These are phyloP conservation scores for Plectosphaerella plurivora DNA, from an alignment of 2,329 filamentous ascomycete species.

Conservation along the genomic window DNA sequence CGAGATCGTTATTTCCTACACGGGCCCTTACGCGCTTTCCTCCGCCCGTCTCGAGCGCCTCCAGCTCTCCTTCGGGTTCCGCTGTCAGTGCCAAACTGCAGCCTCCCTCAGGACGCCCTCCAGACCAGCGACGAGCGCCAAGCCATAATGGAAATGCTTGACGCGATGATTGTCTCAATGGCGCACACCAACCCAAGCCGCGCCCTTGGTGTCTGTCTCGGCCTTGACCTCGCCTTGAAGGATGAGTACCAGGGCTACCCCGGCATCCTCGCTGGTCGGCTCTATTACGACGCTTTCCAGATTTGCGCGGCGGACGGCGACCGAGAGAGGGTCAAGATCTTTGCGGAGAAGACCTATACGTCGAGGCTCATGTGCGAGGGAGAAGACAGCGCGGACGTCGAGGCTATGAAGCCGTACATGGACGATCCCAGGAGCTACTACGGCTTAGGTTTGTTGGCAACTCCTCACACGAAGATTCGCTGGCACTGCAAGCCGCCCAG, in stretches of 20 bases:
- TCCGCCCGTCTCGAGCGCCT: conserved; percentile 22
- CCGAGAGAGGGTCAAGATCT: not conserved
- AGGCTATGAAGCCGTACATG: not conserved
- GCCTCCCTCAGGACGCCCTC: conserved; percentile 15
- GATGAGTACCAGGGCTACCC: not conserved
- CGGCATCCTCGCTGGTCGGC: not conserved
- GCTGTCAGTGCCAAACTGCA: conserved; percentile 35
- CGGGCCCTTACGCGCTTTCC: not conserved
- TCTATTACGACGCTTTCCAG: conserved; percentile 3
- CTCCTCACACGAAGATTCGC: too few relatives aligned
- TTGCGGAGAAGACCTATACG: not conserved
- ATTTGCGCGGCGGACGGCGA: not conserved
- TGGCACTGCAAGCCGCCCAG: too few relatives aligned
- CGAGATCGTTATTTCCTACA: conserved; percentile 24
- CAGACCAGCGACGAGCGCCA: conserved; percentile 31
- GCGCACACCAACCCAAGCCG: not conserved
- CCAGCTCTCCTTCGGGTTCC: conserved; percentile 32
- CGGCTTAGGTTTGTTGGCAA: too few relatives aligned
- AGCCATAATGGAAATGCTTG: conserved; percentile 20
- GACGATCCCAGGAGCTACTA: not conserved
- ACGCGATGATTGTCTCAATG: not conserved
- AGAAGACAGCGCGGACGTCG: not conserved
- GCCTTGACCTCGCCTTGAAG: not conserved
- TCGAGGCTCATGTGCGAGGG: not conserved
- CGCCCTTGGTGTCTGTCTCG: not conserved